A percentile compares a stretch with the other conserved stretches of the same genome.
Conservation (phyloP, 371 early-diverging fungal species). For the Rhizopus delemar region DNA sequence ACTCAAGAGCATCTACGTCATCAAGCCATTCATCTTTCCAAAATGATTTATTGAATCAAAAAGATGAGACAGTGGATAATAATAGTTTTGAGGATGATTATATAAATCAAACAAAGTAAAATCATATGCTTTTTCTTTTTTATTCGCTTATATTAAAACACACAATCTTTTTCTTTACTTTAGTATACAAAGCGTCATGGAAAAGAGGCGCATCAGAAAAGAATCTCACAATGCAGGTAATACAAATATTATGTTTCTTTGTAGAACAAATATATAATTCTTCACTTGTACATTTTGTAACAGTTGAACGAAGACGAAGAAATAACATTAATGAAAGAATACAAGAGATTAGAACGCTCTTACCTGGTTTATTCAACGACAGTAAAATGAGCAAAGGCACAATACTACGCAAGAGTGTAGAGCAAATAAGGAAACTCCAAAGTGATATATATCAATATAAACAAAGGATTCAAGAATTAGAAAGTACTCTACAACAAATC, state of each 20-base stretch:
- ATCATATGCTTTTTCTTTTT: background rate
- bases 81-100: conserved; percentile 11
- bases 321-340: conserved; percentile 98
- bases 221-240: conserved; percentile 94
- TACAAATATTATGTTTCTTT: background rate
- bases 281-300: conserved; percentile 4
- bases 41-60: conserved; percentile 1
- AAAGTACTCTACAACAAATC: conserved; percentile 41
- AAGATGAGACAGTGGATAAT: conserved; percentile 5
- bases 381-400: conserved; percentile 83
- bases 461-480: conserved; percentile 71
- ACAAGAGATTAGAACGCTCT: conserved; percentile 81
- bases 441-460: conserved; percentile 59
- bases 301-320: conserved; percentile 90
- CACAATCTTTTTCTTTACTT: conserved; percentile 2
- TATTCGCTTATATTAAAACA: conserved; percentile 20
- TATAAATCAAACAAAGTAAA: conserved; percentile 27
- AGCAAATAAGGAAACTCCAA: conserved; percentile 80
- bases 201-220: conserved; percentile 87
- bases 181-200: conserved; percentile 57
- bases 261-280: conserved; percentile 5
- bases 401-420: conserved; percentile 85
- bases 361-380: conserved; percentile 74
- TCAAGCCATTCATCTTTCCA: background rate
- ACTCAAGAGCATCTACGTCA: background rate